These are phyloP conservation scores for Syzygium syzygioides DNA, from an alignment of 441 rosid species.

Conservation along the genomic window DNA sequence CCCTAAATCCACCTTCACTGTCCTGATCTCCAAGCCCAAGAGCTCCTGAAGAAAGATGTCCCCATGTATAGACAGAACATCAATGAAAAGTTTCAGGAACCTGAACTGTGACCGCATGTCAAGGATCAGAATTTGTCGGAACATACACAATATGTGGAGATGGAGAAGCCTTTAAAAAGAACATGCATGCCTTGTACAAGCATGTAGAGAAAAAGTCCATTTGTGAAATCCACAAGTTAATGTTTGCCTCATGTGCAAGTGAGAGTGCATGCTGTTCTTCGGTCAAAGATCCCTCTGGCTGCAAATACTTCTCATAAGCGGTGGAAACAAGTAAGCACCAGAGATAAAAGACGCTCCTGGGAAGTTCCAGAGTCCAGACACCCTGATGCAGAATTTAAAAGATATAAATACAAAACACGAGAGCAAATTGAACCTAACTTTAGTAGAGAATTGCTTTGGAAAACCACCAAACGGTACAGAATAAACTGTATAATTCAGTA, in stretches of 20 bases:
- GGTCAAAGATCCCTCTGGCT: background rate
- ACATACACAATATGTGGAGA: background rate
- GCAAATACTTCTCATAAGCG: background rate
- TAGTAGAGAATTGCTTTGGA: background rate
- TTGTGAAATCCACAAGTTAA: background rate
- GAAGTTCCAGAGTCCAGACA: background rate
- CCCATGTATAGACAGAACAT: background rate
- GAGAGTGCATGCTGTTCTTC: background rate
- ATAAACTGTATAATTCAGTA: conserved; percentile 3
- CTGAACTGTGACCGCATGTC: background rate
- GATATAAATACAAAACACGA: background rate
- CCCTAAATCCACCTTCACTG: background rate
- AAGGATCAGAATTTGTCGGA: background rate
- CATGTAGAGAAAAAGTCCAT: background rate
- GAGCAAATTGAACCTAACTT: background rate
- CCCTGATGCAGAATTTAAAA: conserved; percentile 5
- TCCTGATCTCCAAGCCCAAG: background rate
- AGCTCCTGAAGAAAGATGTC: background rate
- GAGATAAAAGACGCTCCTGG: background rate
- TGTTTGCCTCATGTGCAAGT: background rate
- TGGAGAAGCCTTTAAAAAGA: background rate
- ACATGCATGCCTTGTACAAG: background rate
- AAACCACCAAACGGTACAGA: conserved; percentile 11
- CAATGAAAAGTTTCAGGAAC: background rate
- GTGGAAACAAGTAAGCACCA: background rate